These are phyloP conservation scores for Colletotrichum spaethianum DNA, from an alignment of 2,329 filamentous ascomycete species.

Conservation along the genomic window DNA sequence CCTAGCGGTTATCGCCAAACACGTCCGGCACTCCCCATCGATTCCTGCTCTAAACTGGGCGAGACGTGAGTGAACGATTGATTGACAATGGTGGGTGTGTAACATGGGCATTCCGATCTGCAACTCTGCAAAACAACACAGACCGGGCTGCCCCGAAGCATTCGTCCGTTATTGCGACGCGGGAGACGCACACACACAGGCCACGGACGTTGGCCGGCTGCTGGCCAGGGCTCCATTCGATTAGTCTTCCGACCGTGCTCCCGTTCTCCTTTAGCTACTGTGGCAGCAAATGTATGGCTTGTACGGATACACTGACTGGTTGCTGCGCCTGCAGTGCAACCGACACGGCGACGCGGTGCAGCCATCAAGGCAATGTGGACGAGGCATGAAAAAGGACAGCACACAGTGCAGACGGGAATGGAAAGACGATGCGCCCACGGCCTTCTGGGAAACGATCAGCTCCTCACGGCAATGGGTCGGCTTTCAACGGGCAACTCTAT, in stretches of 20 bases:
- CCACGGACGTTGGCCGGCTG: slow-evolving; percentile 38
- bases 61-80: background rate
- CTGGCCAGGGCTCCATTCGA: slow-evolving; percentile 26
- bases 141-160: slow-evolving; percentile 29
- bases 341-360: slow-evolving; percentile 5
- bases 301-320: slow-evolving; percentile 1
- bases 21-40: slow-evolving; percentile 17
- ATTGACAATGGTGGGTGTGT: background rate
- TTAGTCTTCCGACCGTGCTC: slow-evolving; percentile 25
- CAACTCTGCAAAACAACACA: slow-evolving; percentile 7
- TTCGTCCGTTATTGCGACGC: slow-evolving; percentile 34
- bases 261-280: slow-evolving; percentile 14
- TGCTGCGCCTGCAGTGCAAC: slow-evolving; percentile 27
- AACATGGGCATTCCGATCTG: slow-evolving; percentile 18
- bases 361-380: background rate
- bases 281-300: background rate
- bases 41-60: background rate
- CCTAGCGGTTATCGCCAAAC: slow-evolving; percentile 27
- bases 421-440: slow-evolving; percentile 14
- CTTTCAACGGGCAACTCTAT: slow-evolving; percentile 40
- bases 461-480: slow-evolving; percentile 27
- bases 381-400: background rate
- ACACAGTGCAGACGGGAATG: slow-evolving; percentile 26
- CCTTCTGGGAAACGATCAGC: slow-evolving; percentile 32
- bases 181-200: slow-evolving; percentile 1